Conservation (phyloP, 225 moss, liverwort and hornwort species). For the Marchantia polymorpha region DNA sequence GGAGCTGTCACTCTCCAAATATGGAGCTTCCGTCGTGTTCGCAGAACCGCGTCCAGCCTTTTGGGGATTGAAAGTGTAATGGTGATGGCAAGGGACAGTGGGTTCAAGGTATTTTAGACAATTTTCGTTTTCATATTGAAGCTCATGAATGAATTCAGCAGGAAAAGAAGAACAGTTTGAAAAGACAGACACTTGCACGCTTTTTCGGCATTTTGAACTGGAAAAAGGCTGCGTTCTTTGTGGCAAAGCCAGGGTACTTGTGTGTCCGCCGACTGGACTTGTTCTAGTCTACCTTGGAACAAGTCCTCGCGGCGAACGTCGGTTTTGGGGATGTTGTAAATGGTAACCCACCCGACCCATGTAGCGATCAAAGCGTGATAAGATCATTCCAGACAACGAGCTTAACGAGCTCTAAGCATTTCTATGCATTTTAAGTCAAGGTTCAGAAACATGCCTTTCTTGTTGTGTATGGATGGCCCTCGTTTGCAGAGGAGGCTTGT, state of each 20-base stretch:
- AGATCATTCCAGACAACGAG: background rate
- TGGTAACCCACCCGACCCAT: conserved; percentile 1
- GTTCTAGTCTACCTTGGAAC: background rate
- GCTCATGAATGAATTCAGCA: conserved; percentile 40
- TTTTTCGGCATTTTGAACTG: background rate
- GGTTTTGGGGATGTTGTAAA: background rate
- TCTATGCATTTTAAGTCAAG: background rate
- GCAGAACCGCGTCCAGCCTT: conserved; percentile 46
- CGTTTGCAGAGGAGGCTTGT: conserved; percentile 47
- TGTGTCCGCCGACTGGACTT: conserved; percentile 7
- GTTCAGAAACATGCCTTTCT: conserved; percentile 71
- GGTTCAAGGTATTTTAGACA: conserved; percentile 53
- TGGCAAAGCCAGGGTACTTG: background rate
- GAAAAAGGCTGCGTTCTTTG: background rate
- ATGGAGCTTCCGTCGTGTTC: conserved; percentile 45
- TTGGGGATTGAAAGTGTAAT: conserved; percentile 40
- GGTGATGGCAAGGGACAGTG: conserved; percentile 51
- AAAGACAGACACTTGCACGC: conserved; percentile 19
- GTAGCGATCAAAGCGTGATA: background rate
- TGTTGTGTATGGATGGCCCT: conserved; percentile 56
- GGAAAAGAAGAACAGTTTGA: conserved; percentile 17
- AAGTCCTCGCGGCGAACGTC: background rate
- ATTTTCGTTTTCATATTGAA: conserved; percentile 31
- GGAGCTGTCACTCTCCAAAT: conserved; percentile 46
- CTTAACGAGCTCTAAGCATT: background rate